phyloP scores from a whole-genome alignment of 768 basidiomycete genomes.

The Trametes meyenii region DNA sequence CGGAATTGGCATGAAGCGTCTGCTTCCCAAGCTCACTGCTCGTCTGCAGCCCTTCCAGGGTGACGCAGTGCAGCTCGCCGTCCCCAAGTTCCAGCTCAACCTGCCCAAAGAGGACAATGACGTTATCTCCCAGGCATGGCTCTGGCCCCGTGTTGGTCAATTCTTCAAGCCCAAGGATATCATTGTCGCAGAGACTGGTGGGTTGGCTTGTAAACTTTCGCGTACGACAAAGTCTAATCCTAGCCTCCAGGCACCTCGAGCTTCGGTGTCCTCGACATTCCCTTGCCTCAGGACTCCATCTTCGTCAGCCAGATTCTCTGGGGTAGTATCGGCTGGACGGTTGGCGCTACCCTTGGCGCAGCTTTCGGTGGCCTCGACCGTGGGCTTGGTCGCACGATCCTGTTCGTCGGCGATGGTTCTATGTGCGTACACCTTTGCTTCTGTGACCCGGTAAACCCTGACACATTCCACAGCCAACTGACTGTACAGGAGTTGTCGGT shows the following conservation, averaged over 20 bases:
- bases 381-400: conserved; percentile 64
- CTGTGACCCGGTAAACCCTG: neutral
- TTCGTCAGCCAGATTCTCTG: conserved; percentile 81
- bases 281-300: conserved; percentile 68
- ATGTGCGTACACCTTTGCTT: conserved; percentile 48
- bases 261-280: conserved; percentile 84
- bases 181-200: conserved; percentile 81
- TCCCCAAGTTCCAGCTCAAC: conserved; percentile 44
- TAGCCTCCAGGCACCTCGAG: conserved; percentile 58
- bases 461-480: conserved; percentile 53
- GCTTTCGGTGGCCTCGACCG: conserved; percentile 77
- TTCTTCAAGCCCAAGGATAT: conserved; percentile 79
- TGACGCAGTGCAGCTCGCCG: conserved; percentile 45
- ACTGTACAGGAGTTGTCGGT: conserved; percentile 84
- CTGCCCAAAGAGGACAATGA: conserved; percentile 54
- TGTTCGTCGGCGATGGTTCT: conserved; percentile 87
- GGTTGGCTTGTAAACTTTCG: too few species aligned
- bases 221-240: too few species aligned
- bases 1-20: conserved; percentile 72
- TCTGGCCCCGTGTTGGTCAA: conserved; percentile 78
- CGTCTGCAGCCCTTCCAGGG: conserved; percentile 48
- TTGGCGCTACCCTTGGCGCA: conserved; percentile 77
- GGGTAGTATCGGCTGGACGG: conserved; percentile 92
- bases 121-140: conserved; percentile 73
- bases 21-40: conserved; percentile 72